These are phyloP conservation scores for Schizochytrium sp. DNA, from an alignment of 108 stramenopile genomes.

Conservation along the genomic window DNA sequence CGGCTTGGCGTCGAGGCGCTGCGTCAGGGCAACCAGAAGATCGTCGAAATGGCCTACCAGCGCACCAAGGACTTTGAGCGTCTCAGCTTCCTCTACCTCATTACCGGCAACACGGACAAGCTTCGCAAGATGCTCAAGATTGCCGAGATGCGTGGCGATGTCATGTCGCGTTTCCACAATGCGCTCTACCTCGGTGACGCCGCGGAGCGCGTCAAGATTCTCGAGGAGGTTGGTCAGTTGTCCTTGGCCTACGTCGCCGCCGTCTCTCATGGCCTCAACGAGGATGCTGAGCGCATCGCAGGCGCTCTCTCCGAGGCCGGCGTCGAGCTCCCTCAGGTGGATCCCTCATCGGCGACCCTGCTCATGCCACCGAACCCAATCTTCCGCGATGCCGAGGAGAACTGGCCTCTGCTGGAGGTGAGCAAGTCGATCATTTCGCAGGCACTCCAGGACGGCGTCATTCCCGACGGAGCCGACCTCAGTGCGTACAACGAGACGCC, in stretches of 20 bases:
- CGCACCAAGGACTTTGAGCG: constrained; percentile 93
- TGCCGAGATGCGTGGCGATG: constrained; percentile 83
- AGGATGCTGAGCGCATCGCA: constrained; percentile 81
- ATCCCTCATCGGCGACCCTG: constrained; percentile 48
- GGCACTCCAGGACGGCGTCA: neutral
- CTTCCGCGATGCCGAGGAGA: constrained; percentile 55
- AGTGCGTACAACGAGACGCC: neutral
- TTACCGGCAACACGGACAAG: constrained; percentile 85
- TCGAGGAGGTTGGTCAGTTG: constrained; percentile 85
- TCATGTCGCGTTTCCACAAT: constrained; percentile 94
- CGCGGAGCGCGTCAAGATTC: constrained; percentile 74
- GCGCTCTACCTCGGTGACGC: constrained; percentile 89
- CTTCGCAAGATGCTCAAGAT: constrained; percentile 95
- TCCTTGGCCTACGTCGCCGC: constrained; percentile 87
- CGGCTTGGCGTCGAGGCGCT: constrained; percentile 85
- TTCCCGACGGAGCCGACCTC: neutral
- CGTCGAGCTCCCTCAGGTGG: constrained; percentile 55
- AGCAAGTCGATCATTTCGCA: neutral
- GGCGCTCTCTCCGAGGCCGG: constrained; percentile 75
- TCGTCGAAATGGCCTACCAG: constrained; percentile 97
- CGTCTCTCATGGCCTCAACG: constrained; percentile 72
- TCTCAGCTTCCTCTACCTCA: constrained; percentile 88
- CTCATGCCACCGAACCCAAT: constrained; percentile 95
- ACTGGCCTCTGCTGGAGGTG: constrained; percentile 81
- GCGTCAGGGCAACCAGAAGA: constrained; percentile 89